Evolutionary conservation across 352 stramenopile genomes (phyloP).

Genomic region (Pseudoperonospora humuli): DNA sequence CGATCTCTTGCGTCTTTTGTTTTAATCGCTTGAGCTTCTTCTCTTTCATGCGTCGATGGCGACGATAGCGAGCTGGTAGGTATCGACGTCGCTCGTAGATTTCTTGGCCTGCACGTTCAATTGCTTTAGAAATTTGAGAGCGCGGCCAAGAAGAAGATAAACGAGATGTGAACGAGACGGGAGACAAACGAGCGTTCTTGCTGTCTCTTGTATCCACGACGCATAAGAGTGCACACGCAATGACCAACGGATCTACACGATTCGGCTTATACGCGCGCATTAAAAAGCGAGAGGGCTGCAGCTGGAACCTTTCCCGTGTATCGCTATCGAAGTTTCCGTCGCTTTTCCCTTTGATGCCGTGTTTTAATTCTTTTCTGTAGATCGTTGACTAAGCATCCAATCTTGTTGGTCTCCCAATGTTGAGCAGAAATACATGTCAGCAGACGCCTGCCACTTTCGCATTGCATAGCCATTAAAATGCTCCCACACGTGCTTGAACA

Average conservation of each 20-base stretch:
- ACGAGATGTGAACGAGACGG: too few relatives aligned
- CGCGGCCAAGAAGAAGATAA: too few relatives aligned
- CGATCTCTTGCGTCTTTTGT: conserved; percentile 83
- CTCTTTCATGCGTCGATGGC: conserved; percentile 77
- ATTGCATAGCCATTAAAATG: conserved; percentile 13
- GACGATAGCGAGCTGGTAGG: conserved; percentile 44
- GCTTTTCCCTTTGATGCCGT: too few relatives aligned
- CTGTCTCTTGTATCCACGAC: too few relatives aligned
- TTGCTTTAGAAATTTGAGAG: too few relatives aligned
- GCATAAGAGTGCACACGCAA: too few relatives aligned
- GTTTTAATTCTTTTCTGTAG: not conserved
- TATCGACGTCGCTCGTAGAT: conserved; percentile 37
- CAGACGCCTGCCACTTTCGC: conserved; percentile 11
- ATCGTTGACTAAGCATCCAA: not conserved
- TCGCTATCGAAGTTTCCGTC: too few relatives aligned
- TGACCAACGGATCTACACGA: too few relatives aligned
- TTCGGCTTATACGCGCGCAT: too few relatives aligned
- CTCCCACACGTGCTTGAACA: conserved; percentile 12
- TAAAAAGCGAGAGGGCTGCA: too few relatives aligned
- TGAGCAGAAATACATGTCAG: conserved; percentile 10
- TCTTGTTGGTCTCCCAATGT: not conserved
- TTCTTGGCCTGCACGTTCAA: conserved; percentile 60
- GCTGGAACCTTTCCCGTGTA: too few relatives aligned
- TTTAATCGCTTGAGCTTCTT: conserved; percentile 84
- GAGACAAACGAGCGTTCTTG: too few relatives aligned